Base-by-base conservation (phyloP, 176 grass and related monocot genomes). In the Pontederia crassipes region DNA sequence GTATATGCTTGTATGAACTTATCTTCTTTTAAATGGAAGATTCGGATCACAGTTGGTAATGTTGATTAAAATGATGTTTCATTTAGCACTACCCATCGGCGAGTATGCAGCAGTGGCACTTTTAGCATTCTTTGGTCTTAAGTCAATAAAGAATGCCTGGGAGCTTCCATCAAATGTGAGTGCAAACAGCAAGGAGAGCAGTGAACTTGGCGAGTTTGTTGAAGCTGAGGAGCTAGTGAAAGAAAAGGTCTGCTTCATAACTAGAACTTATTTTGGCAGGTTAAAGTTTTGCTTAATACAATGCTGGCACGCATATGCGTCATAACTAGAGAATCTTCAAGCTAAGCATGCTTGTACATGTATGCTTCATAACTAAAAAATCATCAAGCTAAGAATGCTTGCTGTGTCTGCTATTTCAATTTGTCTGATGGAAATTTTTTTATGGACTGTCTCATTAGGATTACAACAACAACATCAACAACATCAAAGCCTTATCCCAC, bases 221-320 rank as follows among this genome's bases (percentile, higher is more conserved):
- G 87, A 91, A 82, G 93, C 93, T 11, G 87, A 97, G 81, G 79
- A 97, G 55, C 84, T 97, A 72, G 87, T 91, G 11, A 97, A 88
- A 68, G 84, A 97, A 77, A 88, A 97, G 93, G 93, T 97, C 75
- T 69, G 59, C 49, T 16, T 54, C 20, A 24, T 24, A 24, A 1
- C 20, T 24, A 24, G 20, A 40, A 40, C 6, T 40, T 40, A 40
- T 40, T 40, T 40, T 40, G 32, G 32, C 32, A 40, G 32, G 20
- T 24, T 24, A 24, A 1, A 40, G 32, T 40, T 40, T 40, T 40
- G 32, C 1, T 40, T 40, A 40, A 40, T 40, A 40, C 32, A 40
- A 40, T 40, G 32, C 32, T 40, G 2, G 32, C 6, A 40, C 32
- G 6, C 6, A 7, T 40, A 40, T 40, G 32, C 4, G 1, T 40